Percentiles rank a stretch among this genome's conserved stretches.
These are phyloP conservation scores for Moricandia arvensis DNA, from an alignment of 345 rosid species.

Conservation along the genomic window DNA sequence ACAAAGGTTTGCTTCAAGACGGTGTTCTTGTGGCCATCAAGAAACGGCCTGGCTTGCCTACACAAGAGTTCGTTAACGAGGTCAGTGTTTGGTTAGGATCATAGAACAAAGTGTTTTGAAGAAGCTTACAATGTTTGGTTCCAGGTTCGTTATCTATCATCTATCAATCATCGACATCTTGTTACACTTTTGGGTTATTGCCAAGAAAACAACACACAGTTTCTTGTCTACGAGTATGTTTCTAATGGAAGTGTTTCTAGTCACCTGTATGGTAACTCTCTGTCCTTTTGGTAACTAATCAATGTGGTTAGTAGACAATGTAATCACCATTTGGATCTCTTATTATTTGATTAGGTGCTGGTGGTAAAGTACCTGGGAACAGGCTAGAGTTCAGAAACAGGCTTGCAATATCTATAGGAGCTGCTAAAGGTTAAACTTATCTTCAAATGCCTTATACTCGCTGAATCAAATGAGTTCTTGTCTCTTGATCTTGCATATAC, in stretches of 20 bases:
- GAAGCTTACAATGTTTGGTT: background rate
- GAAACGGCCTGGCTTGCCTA: slow-evolving; percentile 67
- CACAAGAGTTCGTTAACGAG: slow-evolving; percentile 80
- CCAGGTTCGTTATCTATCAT: slow-evolving; percentile 79
- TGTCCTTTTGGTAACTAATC: slow-evolving; percentile 32
- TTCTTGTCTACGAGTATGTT: slow-evolving; percentile 80
- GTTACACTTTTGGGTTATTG: slow-evolving; percentile 89
- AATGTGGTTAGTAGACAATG: background rate
- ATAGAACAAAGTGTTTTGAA: slow-evolving; percentile 1
- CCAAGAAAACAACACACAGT: slow-evolving; percentile 76
- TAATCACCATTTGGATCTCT: background rate
- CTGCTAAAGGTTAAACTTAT: slow-evolving; percentile 88
- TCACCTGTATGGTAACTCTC: slow-evolving; percentile 95
- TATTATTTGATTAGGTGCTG: slow-evolving; percentile 40
- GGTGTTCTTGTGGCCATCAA: slow-evolving; percentile 92
- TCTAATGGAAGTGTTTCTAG: slow-evolving; percentile 96
- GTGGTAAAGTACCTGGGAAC: slow-evolving; percentile 61
- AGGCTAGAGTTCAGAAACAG: slow-evolving; percentile 93
- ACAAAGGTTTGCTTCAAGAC: slow-evolving; percentile 29
- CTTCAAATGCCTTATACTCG: slow-evolving; percentile 60
- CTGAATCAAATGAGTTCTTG: slow-evolving; percentile 58
- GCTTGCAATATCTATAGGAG: slow-evolving; percentile 83
- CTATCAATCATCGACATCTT: slow-evolving; percentile 80
- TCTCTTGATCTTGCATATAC: slow-evolving; percentile 12
- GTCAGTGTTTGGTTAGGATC: slow-evolving; percentile 34